Evolutionary conservation across 1,139 yeast species (phyloP), one percentile per base, ranked within the genome.

Genomic region (Taphrina populina): DNA sequence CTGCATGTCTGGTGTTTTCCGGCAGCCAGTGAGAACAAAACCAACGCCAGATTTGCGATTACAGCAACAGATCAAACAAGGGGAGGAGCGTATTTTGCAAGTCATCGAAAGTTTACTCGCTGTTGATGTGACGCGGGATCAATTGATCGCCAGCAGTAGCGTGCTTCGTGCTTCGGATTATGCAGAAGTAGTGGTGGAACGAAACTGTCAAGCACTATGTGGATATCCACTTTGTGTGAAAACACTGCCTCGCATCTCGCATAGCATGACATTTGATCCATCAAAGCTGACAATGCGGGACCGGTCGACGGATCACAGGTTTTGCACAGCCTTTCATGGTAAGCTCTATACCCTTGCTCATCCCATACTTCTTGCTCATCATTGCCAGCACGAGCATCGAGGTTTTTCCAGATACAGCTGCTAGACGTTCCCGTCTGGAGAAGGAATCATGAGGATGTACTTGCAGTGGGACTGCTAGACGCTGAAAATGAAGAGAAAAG

Each of bases 401-500:
- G 19, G 20, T 27, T 40, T 23, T 40, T 40, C 23, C 30, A 40
- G 34, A 40, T 40, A 34, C 45, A 40, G 26, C 13, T 40, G 20
- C 8, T 23, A 6, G 45, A 40, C 10, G 23, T 27, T n/a, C 34
- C 45, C 4, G 23, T 40, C 11, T 40, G 45, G 45, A 19, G 27
- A 10, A 19, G 45, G n/a, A 27, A 11, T 27, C 10, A 27, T 27
- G 30, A 27, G 30, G 21, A 24, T 4, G 20, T 13, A 3, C 34
- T 7, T 13, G n/a, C 11, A 11, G 29, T 8, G 17, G 30, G 29
- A 27, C 15, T 26, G 45, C 45, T 26, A 21, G 23, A 26, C 11
- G 45, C 24, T 2, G 7, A 23, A 10, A 15, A 40, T 26, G 20
- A 26, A 10, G 45, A 13, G 23, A 27, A 27, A 2, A 40, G 32